phyloP scores from a whole-genome alignment of 2,329 filamentous ascomycete species.

The Epichloe amarillans region DNA sequence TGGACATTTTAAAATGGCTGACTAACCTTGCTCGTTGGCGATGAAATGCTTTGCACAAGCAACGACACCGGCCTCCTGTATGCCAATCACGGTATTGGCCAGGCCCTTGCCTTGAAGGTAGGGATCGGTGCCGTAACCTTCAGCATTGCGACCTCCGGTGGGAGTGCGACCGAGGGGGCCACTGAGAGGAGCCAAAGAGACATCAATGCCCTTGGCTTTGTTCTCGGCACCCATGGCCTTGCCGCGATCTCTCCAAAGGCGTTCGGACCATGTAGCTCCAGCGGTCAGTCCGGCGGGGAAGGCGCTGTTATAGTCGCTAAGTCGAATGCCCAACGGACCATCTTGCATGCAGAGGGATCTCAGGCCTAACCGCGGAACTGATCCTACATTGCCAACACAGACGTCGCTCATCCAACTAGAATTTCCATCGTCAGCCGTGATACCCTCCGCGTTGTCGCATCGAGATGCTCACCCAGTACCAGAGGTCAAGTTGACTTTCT shows the following conservation, averaged over 20 bases:
- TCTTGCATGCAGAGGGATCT: constrained; percentile 76
- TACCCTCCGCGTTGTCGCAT: neutral
- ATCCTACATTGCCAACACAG: constrained; percentile 66
- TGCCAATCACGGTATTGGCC: constrained; percentile 61
- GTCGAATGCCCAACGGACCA: constrained; percentile 66
- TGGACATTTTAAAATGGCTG: neutral
- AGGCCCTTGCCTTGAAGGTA: constrained; percentile 61
- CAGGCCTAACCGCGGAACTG: constrained; percentile 56
- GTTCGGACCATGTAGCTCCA: constrained; percentile 70
- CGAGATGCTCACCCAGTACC: constrained; percentile 56
- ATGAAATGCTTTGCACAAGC: constrained; percentile 72
- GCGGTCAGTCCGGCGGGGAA: constrained; percentile 69
- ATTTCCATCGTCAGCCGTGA: neutral
- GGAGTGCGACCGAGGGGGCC: constrained; percentile 34
- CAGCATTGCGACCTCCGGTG: constrained; percentile 46
- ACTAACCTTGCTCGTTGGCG: constrained; percentile 51
- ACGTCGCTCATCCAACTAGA: constrained; percentile 39
- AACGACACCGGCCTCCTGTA: constrained; percentile 70
- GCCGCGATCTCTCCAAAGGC: constrained; percentile 44
- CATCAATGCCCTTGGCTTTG: constrained; percentile 62
- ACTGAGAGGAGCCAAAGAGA: constrained; percentile 43
- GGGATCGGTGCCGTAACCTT: constrained; percentile 57
- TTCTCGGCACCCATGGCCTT: constrained; percentile 45
- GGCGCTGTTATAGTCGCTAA: constrained; percentile 66
- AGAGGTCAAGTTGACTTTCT: constrained; percentile 93